Conservation (phyloP, 768 basidiomycete species). For the Pleurotus cornucopiae region DNA sequence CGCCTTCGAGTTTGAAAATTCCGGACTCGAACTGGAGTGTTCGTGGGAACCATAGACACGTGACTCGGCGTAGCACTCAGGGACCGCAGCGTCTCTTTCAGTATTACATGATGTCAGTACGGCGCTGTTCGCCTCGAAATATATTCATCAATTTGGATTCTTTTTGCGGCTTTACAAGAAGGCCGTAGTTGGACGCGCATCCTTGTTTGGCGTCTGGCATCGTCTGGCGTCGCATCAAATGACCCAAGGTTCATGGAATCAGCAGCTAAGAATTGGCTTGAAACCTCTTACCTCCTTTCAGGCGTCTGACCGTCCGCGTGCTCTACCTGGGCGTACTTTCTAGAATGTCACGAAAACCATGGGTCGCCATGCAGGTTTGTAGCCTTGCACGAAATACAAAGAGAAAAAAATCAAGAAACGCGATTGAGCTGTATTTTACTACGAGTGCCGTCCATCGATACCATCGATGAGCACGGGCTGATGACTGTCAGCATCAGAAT, state of each 20-base stretch:
- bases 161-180: too few species aligned
- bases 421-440: too few species aligned
- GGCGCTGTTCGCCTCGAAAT: too few species aligned
- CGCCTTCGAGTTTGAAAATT: slow-evolving; percentile 13
- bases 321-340: neutral
- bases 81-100: too few species aligned
- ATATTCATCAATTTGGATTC: neutral
- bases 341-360: too few species aligned
- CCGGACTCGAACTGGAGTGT: slow-evolving; percentile 9
- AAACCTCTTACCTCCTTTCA: neutral
- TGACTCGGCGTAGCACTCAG: slow-evolving; percentile 3
- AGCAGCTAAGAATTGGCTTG: neutral
- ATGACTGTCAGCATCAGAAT: neutral
- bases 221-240: neutral
- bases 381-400: too few species aligned
- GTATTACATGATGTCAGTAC: too few species aligned
- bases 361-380: too few species aligned
- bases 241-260: slow-evolving; percentile 1
- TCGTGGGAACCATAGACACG: slow-evolving; percentile 15
- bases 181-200: too few species aligned
- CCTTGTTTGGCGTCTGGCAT: too few species aligned
- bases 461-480: neutral
- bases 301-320: slow-evolving; percentile 5
- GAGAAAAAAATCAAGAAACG: too few species aligned
- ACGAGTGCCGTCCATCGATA: neutral